phyloP scores from a whole-genome alignment of 2,329 filamentous ascomycete species.

The Magnaporthiopsis incrustans region DNA sequence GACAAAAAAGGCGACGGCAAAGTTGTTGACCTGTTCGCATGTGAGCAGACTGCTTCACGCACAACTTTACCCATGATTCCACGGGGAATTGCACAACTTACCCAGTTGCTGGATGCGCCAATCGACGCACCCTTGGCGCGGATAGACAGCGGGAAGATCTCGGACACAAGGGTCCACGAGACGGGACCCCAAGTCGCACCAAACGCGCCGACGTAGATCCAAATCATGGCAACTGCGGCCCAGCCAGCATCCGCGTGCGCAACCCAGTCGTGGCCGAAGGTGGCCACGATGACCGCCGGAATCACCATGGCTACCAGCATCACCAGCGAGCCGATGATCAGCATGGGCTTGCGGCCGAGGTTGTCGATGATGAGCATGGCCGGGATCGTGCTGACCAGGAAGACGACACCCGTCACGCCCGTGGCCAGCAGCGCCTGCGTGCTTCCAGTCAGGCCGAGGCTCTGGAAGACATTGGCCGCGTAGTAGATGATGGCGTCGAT shows the following conservation, averaged over 20 bases:
- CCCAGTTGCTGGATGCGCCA: conserved; percentile 34
- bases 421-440: conserved; percentile 53
- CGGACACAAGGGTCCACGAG: conserved; percentile 19
- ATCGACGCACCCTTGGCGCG: conserved; percentile 32
- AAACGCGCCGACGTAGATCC: conserved; percentile 56
- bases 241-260: conserved; percentile 56
- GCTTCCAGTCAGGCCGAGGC: conserved; percentile 52
- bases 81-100: not conserved
- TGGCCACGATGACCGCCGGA: conserved; percentile 28
- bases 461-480: conserved; percentile 50
- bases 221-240: conserved; percentile 60
- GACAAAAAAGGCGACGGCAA: conserved; percentile 36
- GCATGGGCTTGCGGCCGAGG: conserved; percentile 13
- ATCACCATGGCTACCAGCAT: conserved; percentile 2
- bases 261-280: conserved; percentile 50
- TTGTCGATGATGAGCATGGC: conserved; percentile 11
- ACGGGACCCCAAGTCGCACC: conserved; percentile 13
- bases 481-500: conserved; percentile 34
- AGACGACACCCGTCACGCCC: conserved; percentile 53
- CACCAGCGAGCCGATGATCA: conserved; percentile 12
- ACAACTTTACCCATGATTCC: too few species aligned
- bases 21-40: conserved; percentile 28
- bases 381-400: conserved; percentile 23
- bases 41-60: not conserved
- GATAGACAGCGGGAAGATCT: conserved; percentile 30